Percentiles rank a stretch among this genome's conserved stretches.
These are phyloP conservation scores for Helminthosporium solani DNA, from an alignment of 2,329 filamentous ascomycete species.

Conservation along the genomic window DNA sequence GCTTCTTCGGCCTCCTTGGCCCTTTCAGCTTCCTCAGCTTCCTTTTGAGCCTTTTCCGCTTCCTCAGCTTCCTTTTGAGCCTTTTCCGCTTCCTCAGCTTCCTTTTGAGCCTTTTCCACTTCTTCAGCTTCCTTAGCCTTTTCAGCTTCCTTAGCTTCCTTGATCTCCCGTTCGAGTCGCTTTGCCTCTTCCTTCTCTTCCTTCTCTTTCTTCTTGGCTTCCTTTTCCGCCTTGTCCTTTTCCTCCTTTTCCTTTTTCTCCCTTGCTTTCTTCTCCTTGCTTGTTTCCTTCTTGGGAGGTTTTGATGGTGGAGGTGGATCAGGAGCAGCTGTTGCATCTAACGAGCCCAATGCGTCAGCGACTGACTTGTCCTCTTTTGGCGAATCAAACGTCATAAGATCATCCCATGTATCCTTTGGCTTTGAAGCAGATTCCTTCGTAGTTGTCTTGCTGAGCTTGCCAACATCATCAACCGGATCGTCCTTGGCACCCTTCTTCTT, in stretches of 20 bases:
- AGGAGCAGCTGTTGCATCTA: conserved; percentile 18
- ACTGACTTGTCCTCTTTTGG: conserved; percentile 23
- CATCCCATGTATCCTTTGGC: conserved; percentile 36
- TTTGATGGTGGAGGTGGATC: conserved; percentile 10
- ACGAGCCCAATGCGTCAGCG: conserved; percentile 32
- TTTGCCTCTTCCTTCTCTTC: conserved; percentile 39
- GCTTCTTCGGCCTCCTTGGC: conserved; percentile 22
- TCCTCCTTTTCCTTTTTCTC: conserved; percentile 33
- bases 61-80: conserved; percentile 12
- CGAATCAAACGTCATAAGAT: conserved; percentile 36
- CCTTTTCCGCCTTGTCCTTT: conserved; percentile 28
- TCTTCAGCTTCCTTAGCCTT: conserved; percentile 39
- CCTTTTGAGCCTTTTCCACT: conserved; percentile 17
- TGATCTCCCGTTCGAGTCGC: conserved; percentile 8
- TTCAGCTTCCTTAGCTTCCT: conserved; percentile 31
- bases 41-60: conserved; percentile 25
- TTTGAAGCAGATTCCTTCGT: conserved; percentile 30
- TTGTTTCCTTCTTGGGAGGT: conserved; percentile 29
- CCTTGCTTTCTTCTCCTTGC: conserved; percentile 24
- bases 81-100: conserved; percentile 31
- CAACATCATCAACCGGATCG: conserved; percentile 25
- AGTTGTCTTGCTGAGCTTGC: conserved; percentile 30
- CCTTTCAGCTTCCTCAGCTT: conserved; percentile 26
- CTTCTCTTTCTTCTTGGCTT: conserved; percentile 41
- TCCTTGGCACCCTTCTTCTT: conserved; percentile 37